Percentiles rank a stretch among this genome's conserved stretches.
phyloP scores from a whole-genome alignment of 2,329 filamentous ascomycete genomes.

The Penicillium glabrum region DNA sequence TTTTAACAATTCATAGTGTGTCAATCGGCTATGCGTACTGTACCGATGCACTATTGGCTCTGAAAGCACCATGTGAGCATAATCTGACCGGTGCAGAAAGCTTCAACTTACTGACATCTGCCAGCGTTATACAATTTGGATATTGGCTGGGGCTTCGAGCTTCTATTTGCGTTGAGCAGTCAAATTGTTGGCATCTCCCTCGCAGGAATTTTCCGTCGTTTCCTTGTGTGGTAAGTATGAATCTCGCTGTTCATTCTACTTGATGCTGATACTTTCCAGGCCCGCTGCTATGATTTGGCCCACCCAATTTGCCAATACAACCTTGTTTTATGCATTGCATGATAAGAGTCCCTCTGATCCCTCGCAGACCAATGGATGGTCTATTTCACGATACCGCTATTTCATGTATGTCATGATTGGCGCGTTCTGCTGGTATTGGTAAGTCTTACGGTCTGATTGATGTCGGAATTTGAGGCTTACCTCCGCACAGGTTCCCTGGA shows the following conservation, averaged over 20 bases:
- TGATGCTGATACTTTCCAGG: conserved; percentile 5
- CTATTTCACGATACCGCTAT: conserved; percentile 63
- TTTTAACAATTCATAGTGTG: conserved; percentile 12
- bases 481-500: conserved; percentile 51
- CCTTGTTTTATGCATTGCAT: conserved; percentile 70
- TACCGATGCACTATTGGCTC: conserved; percentile 26
- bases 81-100: too few species aligned
- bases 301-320: conserved; percentile 61
- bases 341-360: conserved; percentile 57
- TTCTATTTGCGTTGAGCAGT: conserved; percentile 28
- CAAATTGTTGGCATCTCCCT: conserved; percentile 63
- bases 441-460: not conserved
- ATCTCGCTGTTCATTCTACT: not conserved
- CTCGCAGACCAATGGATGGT: conserved; percentile 59
- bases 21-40: conserved; percentile 28
- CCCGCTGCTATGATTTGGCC: conserved; percentile 70
- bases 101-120: not conserved
- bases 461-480: not conserved
- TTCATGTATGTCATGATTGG: conserved; percentile 56
- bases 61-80: conserved; percentile 23
- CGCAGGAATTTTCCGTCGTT: conserved; percentile 63
- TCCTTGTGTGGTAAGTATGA: conserved; percentile 48
- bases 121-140: conserved; percentile 23
- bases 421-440: conserved; percentile 63
- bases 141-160: conserved; percentile 25